Evolutionary conservation across 2,329 filamentous ascomycete species (phyloP), one percentile per base, ranked within the genome.

Genomic region (Verticillium nubilum): DNA sequence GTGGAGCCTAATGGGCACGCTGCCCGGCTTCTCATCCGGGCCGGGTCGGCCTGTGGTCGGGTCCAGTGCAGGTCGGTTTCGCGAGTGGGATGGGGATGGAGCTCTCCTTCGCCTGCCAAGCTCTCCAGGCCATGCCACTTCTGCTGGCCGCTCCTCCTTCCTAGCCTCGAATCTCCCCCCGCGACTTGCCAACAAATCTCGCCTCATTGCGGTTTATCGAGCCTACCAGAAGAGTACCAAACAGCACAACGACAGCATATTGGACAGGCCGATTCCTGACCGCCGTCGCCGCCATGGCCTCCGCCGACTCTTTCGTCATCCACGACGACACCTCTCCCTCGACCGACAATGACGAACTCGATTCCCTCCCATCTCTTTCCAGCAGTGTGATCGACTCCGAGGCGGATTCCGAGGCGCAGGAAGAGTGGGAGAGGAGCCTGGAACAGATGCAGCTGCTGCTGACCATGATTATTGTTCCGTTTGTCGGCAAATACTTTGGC

Each of bases 391-490:
- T 75, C 58, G 68, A 68, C 47, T 82, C 81, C 56, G 86, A 88
- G 35, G 67, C 77, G 56, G 79, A 79, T 65, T 92, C 90, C 42
- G 94, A 98, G 71, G 95, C 95, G 10, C 94, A 99, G 74, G 85
- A 85, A 62, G 94, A 99, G 76, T 99, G 95, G 95, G 89, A 94
- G 68, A 91, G 93, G 69, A 96, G 91, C 68, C 78, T 99, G 63
- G 91, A 97, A 74, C 95, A 99, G 77, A 77, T 99, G 61, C 92
- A 99, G 78, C 81, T 98, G 65, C 81, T 99, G 66, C 76, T 98
- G 71, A 96, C 91, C 23, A 96, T 99, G 92, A 90, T 98, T 55
- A 75, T 98, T 67, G 89, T 99, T 56, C 95, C 95, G 2, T 97
- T 96, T 74, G 80, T 92, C 66, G 95, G 95, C 61, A 99, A 98